Conservation (phyloP, 306 rosid species). For the Betula pendula region DNA sequence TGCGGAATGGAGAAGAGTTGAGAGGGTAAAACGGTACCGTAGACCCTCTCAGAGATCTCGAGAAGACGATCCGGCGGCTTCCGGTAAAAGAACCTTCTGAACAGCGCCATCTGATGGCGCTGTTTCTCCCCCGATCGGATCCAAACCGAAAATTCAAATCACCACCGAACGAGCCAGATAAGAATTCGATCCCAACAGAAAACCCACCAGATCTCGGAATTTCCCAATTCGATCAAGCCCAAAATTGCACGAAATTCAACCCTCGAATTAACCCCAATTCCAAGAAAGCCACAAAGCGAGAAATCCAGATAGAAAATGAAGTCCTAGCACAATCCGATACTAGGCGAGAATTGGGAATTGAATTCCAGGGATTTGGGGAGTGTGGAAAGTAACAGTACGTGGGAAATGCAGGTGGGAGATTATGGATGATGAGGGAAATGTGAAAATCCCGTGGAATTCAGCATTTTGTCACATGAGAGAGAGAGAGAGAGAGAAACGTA, state of each 20-base stretch:
- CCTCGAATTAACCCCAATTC: conserved; percentile 12
- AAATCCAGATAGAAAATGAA: conserved; percentile 5
- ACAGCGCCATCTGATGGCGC: conserved; percentile 99
- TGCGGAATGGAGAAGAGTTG: not conserved
- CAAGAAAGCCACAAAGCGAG: not conserved
- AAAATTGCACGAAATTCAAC: conserved; percentile 19
- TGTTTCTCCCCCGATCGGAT: conserved; percentile 79
- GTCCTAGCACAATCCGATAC: conserved; percentile 21
- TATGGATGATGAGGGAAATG: not conserved
- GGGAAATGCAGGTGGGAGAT: not conserved
- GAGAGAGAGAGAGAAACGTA: conserved; percentile 34
- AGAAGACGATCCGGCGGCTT: conserved; percentile 99
- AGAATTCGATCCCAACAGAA: conserved; percentile 21
- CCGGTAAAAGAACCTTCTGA: conserved; percentile 87
- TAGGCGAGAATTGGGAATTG: conserved; percentile 8
- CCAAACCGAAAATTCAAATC: conserved; percentile 64
- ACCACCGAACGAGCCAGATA: conserved; percentile 38
- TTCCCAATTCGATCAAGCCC: conserved; percentile 35
- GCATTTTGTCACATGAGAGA: conserved; percentile 15
- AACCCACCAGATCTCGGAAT: conserved; percentile 48
- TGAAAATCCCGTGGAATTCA: conserved; percentile 12
- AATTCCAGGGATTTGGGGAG: conserved; percentile 1
- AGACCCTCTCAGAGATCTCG: conserved; percentile 95
- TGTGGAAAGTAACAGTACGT: conserved; percentile 39
- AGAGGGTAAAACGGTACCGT: conserved; percentile 47